These are phyloP conservation scores for Suillus brevipes DNA, from an alignment of 768 basidiomycete genomes.

Conservation along the genomic window DNA sequence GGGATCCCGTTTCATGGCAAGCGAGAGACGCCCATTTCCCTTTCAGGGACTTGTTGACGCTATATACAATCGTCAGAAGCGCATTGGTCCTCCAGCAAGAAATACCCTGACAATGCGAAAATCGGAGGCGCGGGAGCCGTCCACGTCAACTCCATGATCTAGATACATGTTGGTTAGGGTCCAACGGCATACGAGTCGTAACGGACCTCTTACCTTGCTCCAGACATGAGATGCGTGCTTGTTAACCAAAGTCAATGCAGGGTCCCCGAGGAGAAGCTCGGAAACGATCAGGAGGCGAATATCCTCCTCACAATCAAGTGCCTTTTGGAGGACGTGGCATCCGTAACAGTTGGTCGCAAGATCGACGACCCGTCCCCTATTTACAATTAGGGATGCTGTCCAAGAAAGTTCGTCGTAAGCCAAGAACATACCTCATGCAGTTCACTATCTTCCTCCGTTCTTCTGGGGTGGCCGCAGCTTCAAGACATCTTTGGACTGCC, in stretches of 20 bases:
- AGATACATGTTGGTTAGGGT: conserved; percentile 11
- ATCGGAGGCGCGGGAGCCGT: conserved; percentile 85
- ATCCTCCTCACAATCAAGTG: conserved; percentile 88
- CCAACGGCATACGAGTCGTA: not conserved
- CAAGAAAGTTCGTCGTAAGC: not conserved
- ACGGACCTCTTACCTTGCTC: conserved; percentile 64
- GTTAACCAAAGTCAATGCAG: conserved; percentile 82
- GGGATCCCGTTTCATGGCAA: conserved; percentile 87
- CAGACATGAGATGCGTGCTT: conserved; percentile 92
- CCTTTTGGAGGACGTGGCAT: conserved; percentile 87
- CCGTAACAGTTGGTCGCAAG: conserved; percentile 89
- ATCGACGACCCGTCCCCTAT: conserved; percentile 79
- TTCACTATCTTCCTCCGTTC: conserved; percentile 78
- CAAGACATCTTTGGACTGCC: conserved; percentile 86
- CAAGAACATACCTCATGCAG: conserved; percentile 74
- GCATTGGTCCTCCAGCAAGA: not conserved
- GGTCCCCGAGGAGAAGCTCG: conserved; percentile 81
- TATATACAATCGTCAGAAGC: conserved; percentile 29
- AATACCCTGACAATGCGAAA: conserved; percentile 69
- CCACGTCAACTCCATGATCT: conserved; percentile 93
- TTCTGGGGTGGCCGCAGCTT: conserved; percentile 71
- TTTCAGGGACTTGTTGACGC: conserved; percentile 84
- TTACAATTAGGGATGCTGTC: not conserved
- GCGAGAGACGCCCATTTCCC: conserved; percentile 89
- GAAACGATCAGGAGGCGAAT: conserved; percentile 80